phyloP scores from a whole-genome alignment of 805 yeast genomes.

The Hanseniaspora vineae region DNA sequence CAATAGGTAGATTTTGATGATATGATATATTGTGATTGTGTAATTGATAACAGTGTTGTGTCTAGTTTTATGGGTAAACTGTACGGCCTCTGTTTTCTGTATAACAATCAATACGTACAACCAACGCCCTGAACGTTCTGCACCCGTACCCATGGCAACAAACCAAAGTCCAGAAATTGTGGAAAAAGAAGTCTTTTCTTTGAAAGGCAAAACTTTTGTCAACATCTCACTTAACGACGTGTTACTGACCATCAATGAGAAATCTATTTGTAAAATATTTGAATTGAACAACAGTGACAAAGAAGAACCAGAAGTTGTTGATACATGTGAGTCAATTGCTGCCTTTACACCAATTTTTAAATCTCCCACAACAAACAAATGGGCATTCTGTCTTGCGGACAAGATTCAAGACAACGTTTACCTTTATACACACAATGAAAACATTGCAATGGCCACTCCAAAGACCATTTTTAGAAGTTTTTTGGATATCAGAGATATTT shows the following conservation, averaged over 20 bases:
- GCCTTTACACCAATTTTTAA: neutral
- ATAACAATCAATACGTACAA: too few relatives aligned
- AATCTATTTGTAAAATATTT: neutral
- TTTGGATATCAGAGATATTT: conserved; percentile 32
- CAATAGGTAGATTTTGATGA: too few relatives aligned
- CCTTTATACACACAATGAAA: neutral
- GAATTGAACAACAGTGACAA: neutral
- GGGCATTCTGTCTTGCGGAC: neutral
- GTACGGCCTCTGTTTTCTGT: too few relatives aligned
- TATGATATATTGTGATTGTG: too few relatives aligned
- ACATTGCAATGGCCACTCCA: neutral
- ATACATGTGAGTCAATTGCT: neutral
- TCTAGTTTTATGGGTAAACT: too few relatives aligned
- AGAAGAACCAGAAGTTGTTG: neutral
- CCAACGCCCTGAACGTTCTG: too few relatives aligned
- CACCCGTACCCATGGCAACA: neutral
- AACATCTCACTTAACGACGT: neutral
- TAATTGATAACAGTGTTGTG: too few relatives aligned
- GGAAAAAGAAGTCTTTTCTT: neutral
- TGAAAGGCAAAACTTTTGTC: neutral
- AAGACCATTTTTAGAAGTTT: neutral
- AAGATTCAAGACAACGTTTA: neutral
- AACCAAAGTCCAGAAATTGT: neutral
- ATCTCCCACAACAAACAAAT: neutral
- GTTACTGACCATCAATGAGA: neutral